These are phyloP conservation scores for Musa beccarii DNA, from an alignment of 176 grass and related monocot genomes.

Conservation along the genomic window DNA sequence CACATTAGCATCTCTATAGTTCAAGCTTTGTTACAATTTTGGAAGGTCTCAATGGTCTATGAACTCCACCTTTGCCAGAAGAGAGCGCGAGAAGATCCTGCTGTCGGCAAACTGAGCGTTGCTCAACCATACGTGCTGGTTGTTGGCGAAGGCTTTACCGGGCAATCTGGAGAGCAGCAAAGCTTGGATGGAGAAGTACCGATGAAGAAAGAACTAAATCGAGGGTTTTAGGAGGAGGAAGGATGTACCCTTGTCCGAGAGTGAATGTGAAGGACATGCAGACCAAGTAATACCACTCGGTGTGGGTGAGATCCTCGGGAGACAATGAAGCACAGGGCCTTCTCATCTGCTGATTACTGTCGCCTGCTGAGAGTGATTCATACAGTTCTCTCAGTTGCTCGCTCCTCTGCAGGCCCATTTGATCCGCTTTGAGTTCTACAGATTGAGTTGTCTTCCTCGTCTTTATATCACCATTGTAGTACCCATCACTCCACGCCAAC, in stretches of 20 bases:
- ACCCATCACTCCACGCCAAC: conserved; percentile 66
- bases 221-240: background rate
- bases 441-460: conserved; percentile 72
- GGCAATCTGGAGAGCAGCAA: conserved; percentile 39
- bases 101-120: conserved; percentile 48
- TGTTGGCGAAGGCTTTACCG: conserved; percentile 43
- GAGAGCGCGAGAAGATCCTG: conserved; percentile 46
- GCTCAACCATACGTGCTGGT: conserved; percentile 47
- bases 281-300: conserved; percentile 86
- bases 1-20: background rate
- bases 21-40: background rate
- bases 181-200: background rate
- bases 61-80: conserved; percentile 59
- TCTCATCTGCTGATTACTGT: conserved; percentile 44
- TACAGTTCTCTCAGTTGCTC: conserved; percentile 73
- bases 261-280: conserved; percentile 91
- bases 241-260: conserved; percentile 50
- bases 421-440: conserved; percentile 36
- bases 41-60: background rate
- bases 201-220: background rate
- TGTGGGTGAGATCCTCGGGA: conserved; percentile 70
- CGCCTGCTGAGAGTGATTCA: conserved; percentile 48
- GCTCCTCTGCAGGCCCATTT: conserved; percentile 58
- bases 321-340: conserved; percentile 54
- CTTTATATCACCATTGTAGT: conserved; percentile 89